Evolutionary conservation across 192 early-diverging fungal species (phyloP), one percentile per base, ranked within the genome.

Genomic region (Geosiphon pyriformis): DNA sequence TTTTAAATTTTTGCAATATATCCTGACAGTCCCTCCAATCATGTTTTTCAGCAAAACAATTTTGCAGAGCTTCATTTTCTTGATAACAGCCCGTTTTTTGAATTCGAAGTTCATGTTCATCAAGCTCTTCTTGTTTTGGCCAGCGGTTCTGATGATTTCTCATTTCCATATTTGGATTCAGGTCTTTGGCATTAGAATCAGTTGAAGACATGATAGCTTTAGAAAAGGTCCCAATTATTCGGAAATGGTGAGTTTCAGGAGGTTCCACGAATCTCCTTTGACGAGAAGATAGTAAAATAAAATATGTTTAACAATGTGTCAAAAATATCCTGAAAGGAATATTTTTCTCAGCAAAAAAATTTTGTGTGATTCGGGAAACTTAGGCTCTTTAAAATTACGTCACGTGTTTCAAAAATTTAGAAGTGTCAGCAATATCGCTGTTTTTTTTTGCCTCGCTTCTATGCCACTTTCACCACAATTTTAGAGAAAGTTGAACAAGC

Each of bases 11-110:
- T n/a, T 71, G 31, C 84, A 97, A 87, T 68, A 92, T 90, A 30
- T 76, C 78, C 47, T 79, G 69, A 70, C 94, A 97, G 46, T 80
- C 73, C 42, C 94, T 83, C 92, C 92, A 97, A 76, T 97, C 94
- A 60, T 88, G 83, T 17, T 82, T 91, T 52, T 93, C 90, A 22
- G 82, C 83, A 72, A 91, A 87, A 73, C 94, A 97, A 65, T 91
- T 74, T 57, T 90, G 88, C 42, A 97, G 78, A 1, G 68, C 76
- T 58, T 92, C 89, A 76, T 95, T 92, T 70, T 97, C 85, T 22
- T 78, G 67, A 66, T 74, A 83, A 69, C 94, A 97, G 4, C 94
- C 94, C 17, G 90, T 88, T 30, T 75, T 71, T 46, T 78, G 78
- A 59, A 96, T 93, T 37, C 92, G 84, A 23, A 76, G 76, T 65